A percentile compares a stretch with the other conserved stretches of the same genome.
Conservation (phyloP, 345 rosid species). For the Firmiana major region DNA sequence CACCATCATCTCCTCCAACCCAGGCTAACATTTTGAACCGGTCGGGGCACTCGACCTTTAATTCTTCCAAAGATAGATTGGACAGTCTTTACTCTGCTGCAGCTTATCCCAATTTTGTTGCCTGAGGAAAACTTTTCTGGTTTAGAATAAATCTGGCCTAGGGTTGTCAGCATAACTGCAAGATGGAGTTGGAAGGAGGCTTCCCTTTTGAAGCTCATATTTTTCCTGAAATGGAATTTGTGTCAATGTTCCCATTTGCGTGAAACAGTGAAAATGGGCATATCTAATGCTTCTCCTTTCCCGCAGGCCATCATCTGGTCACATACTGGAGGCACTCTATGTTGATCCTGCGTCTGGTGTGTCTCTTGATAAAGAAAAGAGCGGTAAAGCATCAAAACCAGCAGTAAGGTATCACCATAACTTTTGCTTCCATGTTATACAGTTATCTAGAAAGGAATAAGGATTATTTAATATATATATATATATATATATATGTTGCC, state of each 20-base stretch:
- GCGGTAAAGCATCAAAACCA: constrained; percentile 44
- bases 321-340: constrained; percentile 92
- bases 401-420: constrained; percentile 46
- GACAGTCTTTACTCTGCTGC: constrained; percentile 69
- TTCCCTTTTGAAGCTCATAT: constrained; percentile 53
- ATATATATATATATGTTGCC: background rate
- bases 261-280: constrained; percentile 16
- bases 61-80: constrained; percentile 95
- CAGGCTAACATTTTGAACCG: constrained; percentile 68
- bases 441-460: background rate
- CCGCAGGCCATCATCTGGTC: constrained; percentile 86
- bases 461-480: background rate
- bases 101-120: constrained; percentile 65
- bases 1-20: constrained; percentile 82
- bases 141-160: constrained; percentile 47
- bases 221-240: constrained; percentile 29
- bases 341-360: constrained; percentile 97
- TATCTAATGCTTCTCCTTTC: constrained; percentile 43
- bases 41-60: constrained; percentile 99
- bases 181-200: constrained; percentile 50
- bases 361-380: constrained; percentile 75
- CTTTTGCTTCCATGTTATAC: background rate
- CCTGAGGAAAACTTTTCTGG: constrained; percentile 51
- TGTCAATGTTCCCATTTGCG: constrained; percentile 17
- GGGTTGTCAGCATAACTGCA: constrained; percentile 46